Evolutionary conservation across 2,329 filamentous ascomycete species (phyloP).

Genomic region (Diaporthe longicolla): DNA sequence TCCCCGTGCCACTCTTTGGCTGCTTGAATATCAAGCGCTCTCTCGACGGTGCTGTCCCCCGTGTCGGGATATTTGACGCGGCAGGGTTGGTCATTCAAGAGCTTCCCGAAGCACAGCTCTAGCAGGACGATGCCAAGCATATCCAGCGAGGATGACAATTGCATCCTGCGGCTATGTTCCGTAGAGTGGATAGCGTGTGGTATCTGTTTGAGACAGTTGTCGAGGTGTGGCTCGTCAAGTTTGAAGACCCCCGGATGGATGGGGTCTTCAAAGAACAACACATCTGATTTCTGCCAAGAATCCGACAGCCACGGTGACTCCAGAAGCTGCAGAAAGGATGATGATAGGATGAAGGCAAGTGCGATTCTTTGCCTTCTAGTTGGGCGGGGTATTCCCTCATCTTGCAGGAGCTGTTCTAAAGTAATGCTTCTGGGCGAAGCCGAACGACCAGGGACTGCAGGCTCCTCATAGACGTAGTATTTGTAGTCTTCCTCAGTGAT

Average conservation of each 20-base stretch:
- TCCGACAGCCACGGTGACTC: not conserved
- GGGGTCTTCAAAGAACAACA: not conserved
- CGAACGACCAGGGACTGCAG: not conserved
- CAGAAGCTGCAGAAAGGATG: not conserved
- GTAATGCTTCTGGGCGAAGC: not conserved
- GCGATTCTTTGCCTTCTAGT: not conserved
- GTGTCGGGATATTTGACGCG: not conserved
- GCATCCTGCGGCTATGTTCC: not conserved
- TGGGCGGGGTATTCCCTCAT: too few relatives aligned
- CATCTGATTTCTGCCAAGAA: not conserved
- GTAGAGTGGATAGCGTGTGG: not conserved
- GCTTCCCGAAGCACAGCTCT: slow-evolving; percentile 7
- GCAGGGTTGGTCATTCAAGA: not conserved
- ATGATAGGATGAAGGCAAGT: not conserved
- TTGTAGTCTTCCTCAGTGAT: not conserved
- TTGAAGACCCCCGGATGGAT: not conserved
- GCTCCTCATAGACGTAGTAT: not conserved
- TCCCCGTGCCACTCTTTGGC: not conserved
- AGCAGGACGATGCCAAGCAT: not conserved
- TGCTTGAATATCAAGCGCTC: not conserved
- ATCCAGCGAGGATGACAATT: not conserved
- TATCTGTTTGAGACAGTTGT: not conserved
- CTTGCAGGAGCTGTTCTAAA: not conserved
- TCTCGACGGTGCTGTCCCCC: not conserved
- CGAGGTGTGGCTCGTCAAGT: not conserved